A percentile compares a stretch with the other conserved stretches of the same genome.
phyloP scores from a whole-genome alignment of 441 rosid genomes.

The Populus hybrid region DNA sequence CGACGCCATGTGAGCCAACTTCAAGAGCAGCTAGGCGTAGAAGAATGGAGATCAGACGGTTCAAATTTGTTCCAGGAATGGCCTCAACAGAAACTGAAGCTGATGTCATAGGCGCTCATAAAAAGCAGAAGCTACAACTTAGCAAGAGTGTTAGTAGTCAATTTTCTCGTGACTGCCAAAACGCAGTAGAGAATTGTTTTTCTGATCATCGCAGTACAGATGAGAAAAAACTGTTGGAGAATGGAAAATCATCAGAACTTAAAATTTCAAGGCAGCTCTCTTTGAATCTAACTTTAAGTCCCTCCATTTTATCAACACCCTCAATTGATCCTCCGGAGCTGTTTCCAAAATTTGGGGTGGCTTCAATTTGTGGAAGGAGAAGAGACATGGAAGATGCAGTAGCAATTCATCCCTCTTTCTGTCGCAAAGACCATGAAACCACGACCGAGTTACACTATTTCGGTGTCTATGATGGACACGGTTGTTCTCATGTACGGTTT shows the following conservation, averaged over 20 bases:
- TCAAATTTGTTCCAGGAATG: conserved; percentile 36
- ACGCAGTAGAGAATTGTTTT: conserved; percentile 12
- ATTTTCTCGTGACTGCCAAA: conserved; percentile 26
- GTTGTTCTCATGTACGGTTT: conserved; percentile 79
- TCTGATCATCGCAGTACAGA: conserved; percentile 3
- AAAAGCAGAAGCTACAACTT: conserved; percentile 38
- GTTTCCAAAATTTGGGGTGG: conserved; percentile 55
- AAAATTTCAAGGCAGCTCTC: conserved; percentile 9
- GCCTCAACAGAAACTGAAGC: neutral
- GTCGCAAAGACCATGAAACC: conserved; percentile 18
- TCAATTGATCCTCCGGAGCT: conserved; percentile 12
- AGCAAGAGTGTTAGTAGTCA: conserved; percentile 3
- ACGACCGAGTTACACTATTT: conserved; percentile 33
- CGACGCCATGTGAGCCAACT: conserved; percentile 31
- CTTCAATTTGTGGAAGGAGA: conserved; percentile 83
- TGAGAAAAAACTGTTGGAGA: neutral
- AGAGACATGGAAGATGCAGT: conserved; percentile 93
- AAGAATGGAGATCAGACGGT: conserved; percentile 74
- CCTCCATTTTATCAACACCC: conserved; percentile 8
- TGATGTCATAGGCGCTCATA: neutral
- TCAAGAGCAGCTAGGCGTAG: conserved; percentile 58
- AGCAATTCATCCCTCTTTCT: conserved; percentile 48
- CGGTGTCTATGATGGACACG: conserved; percentile 91
- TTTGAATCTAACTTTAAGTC: conserved; percentile 9
- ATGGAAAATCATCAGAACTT: conserved; percentile 11